Percentiles rank a stretch among this genome's conserved stretches.
Evolutionary conservation across 202 grass and related monocot genomes (phyloP).

Genomic region (Elaeis oleifera): DNA sequence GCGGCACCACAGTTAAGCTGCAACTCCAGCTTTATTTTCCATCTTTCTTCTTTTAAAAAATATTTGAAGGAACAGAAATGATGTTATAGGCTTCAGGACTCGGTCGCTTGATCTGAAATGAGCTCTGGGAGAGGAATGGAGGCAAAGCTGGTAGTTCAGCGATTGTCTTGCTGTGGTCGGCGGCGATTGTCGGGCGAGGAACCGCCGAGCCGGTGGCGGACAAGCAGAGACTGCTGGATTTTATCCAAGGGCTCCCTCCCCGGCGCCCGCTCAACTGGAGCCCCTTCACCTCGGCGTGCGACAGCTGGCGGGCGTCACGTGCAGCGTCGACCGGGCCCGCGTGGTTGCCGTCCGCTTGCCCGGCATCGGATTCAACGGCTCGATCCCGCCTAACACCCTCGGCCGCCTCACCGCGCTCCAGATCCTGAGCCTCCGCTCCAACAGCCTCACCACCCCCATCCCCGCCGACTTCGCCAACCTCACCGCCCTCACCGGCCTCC

Average conservation of each 20-base stretch:
- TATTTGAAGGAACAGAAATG: no score
- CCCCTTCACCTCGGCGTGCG: slow-evolving; percentile 32
- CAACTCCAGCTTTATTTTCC: no score
- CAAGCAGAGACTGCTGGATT: slow-evolving; percentile 56
- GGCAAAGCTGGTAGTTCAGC: not conserved
- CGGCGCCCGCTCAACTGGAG: slow-evolving; percentile 24
- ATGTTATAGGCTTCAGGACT: no score
- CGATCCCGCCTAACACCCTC: slow-evolving; percentile 17
- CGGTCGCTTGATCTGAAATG: no score
- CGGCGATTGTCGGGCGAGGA: slow-evolving; percentile 6
- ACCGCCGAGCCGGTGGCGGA: slow-evolving; percentile 46
- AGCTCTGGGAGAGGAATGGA: no score
- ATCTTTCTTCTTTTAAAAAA: no score
- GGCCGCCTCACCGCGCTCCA: slow-evolving; percentile 29
- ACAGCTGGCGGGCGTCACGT: slow-evolving; percentile 35
- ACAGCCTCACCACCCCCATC: slow-evolving; percentile 40
- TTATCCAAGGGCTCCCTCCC: slow-evolving; percentile 26
- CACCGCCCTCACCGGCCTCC: slow-evolving; percentile 45
- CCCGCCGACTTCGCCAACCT: slow-evolving; percentile 29
- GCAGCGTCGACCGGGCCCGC: slow-evolving; percentile 36
- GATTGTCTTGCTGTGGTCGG: not conserved
- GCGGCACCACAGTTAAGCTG: no score
- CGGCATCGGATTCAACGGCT: slow-evolving; percentile 32
- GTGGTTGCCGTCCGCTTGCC: slow-evolving; percentile 63
- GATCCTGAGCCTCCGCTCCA: slow-evolving; percentile 86